A percentile compares a stretch with the other conserved stretches of the same genome.
phyloP scores from a whole-genome alignment of 2,329 filamentous ascomycete genomes.

The Colletotrichum endophyticum region DNA sequence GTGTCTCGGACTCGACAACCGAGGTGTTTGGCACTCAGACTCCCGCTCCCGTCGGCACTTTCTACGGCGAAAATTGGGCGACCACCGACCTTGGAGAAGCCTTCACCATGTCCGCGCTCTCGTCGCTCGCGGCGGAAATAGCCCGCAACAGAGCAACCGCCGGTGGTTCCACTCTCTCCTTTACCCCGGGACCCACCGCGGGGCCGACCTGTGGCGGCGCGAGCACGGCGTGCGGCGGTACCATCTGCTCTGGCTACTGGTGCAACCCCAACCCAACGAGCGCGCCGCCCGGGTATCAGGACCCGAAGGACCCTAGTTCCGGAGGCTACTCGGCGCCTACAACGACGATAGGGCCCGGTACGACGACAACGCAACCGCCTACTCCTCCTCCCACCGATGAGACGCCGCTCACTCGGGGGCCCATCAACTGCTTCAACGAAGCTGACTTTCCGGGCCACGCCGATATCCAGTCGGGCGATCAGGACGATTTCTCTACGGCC shows the following conservation, averaged over 20 bases:
- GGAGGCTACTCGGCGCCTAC: not conserved
- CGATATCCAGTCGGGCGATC: not conserved
- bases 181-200: not conserved
- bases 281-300: conserved; percentile 20
- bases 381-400: not conserved
- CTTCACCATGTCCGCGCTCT: not conserved
- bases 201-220: not conserved
- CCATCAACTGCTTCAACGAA: not conserved
- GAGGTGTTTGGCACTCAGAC: not conserved
- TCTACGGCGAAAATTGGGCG: not conserved
- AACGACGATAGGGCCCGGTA: not conserved
- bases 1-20: conserved; percentile 9
- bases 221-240: conserved; percentile 22
- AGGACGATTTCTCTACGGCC: not conserved
- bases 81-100: not conserved
- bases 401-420: not conserved
- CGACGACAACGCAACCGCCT: not conserved
- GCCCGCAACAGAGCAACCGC: not conserved
- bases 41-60: not conserved
- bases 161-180: not conserved
- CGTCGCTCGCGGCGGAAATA: not conserved
- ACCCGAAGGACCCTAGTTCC: conserved; percentile 24
- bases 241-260: conserved; percentile 25
- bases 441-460: not conserved
- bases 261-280: conserved; percentile 22